phyloP scores from a whole-genome alignment of 305 asterid species.

The Vinca major region DNA sequence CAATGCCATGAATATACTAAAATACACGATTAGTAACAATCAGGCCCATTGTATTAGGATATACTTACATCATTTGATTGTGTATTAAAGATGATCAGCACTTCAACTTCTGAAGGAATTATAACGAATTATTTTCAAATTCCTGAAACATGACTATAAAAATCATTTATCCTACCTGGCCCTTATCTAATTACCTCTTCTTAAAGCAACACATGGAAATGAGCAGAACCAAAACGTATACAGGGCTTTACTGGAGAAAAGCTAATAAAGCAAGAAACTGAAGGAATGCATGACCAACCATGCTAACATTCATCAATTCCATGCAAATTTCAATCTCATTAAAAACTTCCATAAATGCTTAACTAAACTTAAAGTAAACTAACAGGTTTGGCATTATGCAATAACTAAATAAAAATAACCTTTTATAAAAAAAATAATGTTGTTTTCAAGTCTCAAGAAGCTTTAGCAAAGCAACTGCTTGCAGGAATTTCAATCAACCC shows the following conservation, averaged over 20 bases:
- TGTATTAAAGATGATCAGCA: not conserved
- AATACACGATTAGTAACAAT: not conserved
- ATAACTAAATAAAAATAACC: not conserved
- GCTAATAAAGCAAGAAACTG: not conserved
- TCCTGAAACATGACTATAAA: not conserved
- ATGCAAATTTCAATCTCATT: not conserved
- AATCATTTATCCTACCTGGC: not conserved
- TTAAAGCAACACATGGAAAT: not conserved
- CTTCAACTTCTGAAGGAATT: not conserved
- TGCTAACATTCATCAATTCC: not conserved
- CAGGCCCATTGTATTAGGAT: not conserved
- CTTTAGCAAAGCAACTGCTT: not conserved
- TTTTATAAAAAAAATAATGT: not conserved
- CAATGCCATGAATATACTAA: not conserved
- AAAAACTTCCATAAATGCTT: not conserved
- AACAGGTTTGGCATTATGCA: not conserved
- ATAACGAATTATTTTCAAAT: not conserved
- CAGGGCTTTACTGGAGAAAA: not conserved
- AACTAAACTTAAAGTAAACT: not conserved
- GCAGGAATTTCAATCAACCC: not conserved
- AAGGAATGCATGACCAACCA: not conserved
- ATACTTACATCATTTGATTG: not conserved
- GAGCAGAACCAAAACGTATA: not conserved
- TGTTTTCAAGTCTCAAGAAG: not conserved
- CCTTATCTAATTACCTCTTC: not conserved